Evolutionary conservation across 305 asterid genomes (phyloP), one percentile per base, ranked within the genome.

Genomic region (Fraxinus xanthoxyloides): DNA sequence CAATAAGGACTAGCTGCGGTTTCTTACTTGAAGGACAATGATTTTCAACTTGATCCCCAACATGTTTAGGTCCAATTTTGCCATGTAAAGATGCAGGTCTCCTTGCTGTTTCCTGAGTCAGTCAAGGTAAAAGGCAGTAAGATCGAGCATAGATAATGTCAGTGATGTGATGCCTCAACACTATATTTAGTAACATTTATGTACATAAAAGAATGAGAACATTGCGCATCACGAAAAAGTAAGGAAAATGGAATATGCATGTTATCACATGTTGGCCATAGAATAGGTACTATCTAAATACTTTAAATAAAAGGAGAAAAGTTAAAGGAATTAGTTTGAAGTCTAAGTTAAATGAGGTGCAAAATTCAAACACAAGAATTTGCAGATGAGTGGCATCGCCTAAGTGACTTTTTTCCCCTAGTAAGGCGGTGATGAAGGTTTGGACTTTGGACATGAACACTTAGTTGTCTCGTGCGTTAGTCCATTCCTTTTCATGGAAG

Each of bases 1-100:
- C 36, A 77, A 73, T 35, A n/a, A 73, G 40, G 76, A 82, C 78
- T 78, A 76, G 79, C 80, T 59, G 17, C 12, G 30, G 72, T 61
- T 36, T 87, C 95, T 89, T 88, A 94, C 98, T 86, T 86, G 92
- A 80, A 80, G 86, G 81, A 81, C 73, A 80, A 80, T 32, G 81
- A 72, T 80, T 77, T 67, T 85, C 87, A 72, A 79, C 88, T 76
- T 77, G 78, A 69, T 87, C 82, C 28, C 63, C 93, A 72, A 63
- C 40, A 79, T 80, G 87, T 76, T 34, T 74, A 30, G 82, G 84
- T 89, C 85, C 88, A 80, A 77, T 70, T 63, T 76, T 82, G 74
- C 77, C 76, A 75, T 46, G 40, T 65, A 48, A 61, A 28, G 89
- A 82, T 69, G 82, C 86, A 43, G 80, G 77, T 81, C 85, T 85